A percentile compares a stretch with the other conserved stretches of the same genome.
Evolutionary conservation across 495 filamentous ascomycete genomes (phyloP).

Genomic region (Penicillium riverlandense): DNA sequence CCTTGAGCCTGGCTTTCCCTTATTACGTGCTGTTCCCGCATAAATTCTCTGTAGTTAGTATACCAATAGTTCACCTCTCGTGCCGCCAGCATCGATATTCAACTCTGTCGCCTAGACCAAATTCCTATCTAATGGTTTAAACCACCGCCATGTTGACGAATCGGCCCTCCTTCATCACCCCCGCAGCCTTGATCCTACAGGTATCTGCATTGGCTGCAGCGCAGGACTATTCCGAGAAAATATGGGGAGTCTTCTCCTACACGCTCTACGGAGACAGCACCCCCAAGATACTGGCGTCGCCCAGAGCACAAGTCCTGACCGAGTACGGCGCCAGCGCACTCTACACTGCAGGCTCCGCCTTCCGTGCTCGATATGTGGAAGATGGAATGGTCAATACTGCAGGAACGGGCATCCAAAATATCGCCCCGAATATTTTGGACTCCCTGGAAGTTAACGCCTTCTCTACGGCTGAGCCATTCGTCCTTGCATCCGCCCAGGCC

Average conservation of each 20-base stretch:
- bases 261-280: conserved; percentile 68
- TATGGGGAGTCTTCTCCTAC: conserved; percentile 66
- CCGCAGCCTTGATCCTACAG: conserved; percentile 7
- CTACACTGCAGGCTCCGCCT: conserved; percentile 52
- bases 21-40: too few species aligned
- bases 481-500: conserved; percentile 56
- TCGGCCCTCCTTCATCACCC: conserved; percentile 1
- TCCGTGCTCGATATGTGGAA: conserved; percentile 52
- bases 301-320: conserved; percentile 48
- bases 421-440: conserved; percentile 38
- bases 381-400: conserved; percentile 27
- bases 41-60: too few species aligned
- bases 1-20: too few species aligned
- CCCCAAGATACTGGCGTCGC: conserved; percentile 38
- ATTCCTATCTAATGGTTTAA: not conserved
- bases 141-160: conserved; percentile 10
- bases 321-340: conserved; percentile 62
- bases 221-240: conserved; percentile 39
- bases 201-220: conserved; percentile 10
- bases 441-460: conserved; percentile 38
- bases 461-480: conserved; percentile 41
- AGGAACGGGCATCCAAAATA: conserved; percentile 27
- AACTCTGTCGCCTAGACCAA: too few species aligned
- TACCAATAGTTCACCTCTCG: too few species aligned
- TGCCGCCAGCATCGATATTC: too few species aligned